Base-by-base conservation (phyloP, 2,329 filamentous ascomycete species). In the Sporothrix luriei region DNA sequence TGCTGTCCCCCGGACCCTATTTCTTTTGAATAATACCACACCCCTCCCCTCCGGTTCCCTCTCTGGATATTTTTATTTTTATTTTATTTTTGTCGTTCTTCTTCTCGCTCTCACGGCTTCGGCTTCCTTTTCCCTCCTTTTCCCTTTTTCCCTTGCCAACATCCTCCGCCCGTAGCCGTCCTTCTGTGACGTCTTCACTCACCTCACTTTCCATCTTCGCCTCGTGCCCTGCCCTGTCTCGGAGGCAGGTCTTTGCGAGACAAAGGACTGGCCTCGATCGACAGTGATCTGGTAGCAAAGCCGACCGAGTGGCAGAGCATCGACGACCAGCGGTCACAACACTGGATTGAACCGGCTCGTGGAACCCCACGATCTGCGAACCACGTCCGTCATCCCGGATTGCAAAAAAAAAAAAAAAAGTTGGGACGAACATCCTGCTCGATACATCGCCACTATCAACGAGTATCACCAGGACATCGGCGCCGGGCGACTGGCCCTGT, bases 401-500 rank as follows among this genome's bases (percentile, higher is more conserved):
- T 51, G 43, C 24, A 40, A 62, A n/a, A 43, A 48, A 26, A 64
- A 51, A 40, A 62, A n/a, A 43, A 48, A 26, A 64, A 51, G 46
- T 65, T 65, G 62, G 52, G 62, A 65, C 62, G 43, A 49, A 64
- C 61, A 19, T 5, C 46, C 46, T n/a, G 61, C 61, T 48, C 48
- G 59, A 62, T 40, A 21, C 61, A 49, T 64, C 61, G 43, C 61
- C 61, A 49, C 61, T n/a, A 24, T 33, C 43, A 29, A 40, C 62
- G 14, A 46, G 38, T 21, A 46, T 16, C 62, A 38, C 40, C 29
- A 59, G 19, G 9, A 21, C 19, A 4, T 16, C 33, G 21, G 19
- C 6, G 55, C 38, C 13, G 73, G 82, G 81, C 76, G 83, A 84
- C 77, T 86, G 84, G 72, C 83, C 84, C 73, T 80, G 78, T 71